Base-by-base conservation (phyloP, 805 yeast genomes). In the Cyberlindnera misumaiensis region DNA sequence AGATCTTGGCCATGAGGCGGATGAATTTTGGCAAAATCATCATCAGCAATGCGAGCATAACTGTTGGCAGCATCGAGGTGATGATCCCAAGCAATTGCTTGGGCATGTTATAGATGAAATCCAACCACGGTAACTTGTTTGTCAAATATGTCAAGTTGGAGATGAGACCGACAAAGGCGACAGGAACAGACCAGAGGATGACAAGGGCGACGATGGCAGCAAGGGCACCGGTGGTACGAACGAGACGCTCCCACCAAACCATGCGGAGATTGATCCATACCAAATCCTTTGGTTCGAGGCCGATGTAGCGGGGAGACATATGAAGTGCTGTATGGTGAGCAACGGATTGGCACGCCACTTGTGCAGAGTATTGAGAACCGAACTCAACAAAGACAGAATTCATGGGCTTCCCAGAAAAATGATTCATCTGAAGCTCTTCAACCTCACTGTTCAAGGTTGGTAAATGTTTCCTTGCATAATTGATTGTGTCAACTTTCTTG, bases 311-410 rank as follows among this genome's bases (percentile, higher is more conserved):
- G 4, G 88, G 86, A 16, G 60, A 48, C 70, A 83, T 67, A 47
- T 75, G 70, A 45, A 82, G 58, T 0, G 93, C 87, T 33, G 66
- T 69, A 57, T 83, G 89, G 51, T 79, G 81, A 12, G 77, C 64
- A 4, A 70, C 64, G 2, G 80, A 58, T 59, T 82, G 90, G 46
- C 59, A 70, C 0, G 93, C 93, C 43, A 80, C 55, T 58, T 83
- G 90, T 6, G 90, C 90, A 44, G 68, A 64, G 58, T 80, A 82
- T 58, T 83, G 90, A 45, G 77, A 74, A 34, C 78, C 86, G 53
- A 83, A 83, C 60, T 83, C 90, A 30, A 83, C 88, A 47, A 83
- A 80, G 26, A 83, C 75, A 4, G 90, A 78, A 58, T 87, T 86
- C 67, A 86, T 77, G n/a, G 89, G 83, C 33, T 65, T 64, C 10